Evolutionary conservation across 225 moss, liverwort and hornwort species (phyloP), one percentile per base, ranked within the genome.

Genomic region (Lunularia cruciata): DNA sequence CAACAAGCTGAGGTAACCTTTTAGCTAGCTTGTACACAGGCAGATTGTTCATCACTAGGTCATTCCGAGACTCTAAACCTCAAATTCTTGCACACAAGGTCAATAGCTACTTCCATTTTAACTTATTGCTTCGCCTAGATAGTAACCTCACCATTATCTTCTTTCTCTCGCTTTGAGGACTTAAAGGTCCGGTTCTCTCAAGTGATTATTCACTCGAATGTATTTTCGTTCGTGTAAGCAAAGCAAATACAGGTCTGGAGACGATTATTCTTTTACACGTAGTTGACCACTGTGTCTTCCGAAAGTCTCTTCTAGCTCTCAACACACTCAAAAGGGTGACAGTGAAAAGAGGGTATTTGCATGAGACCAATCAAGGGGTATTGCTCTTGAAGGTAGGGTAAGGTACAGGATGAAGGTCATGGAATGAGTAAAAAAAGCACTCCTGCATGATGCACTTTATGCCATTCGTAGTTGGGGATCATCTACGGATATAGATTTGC

Each of bases 11-110:
- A 61, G 38, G 61, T 61, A 61, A 61, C 23, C 60, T 20, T 19
- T 23, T 55, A 55, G 55, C 34, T 36, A 60, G 60, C 60, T 60
- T 60, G 60, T 60, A 61, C 61, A 40, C 61, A 61, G 36, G 61
- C 39, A 61, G 61, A 40, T 61, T 61, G 25, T 39, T 61, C 23
- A 42, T 61, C 61, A 20, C 22, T 61, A 61, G 61, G 37, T 11
- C 39, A 61, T 38, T 22, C 36, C 38, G 25, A 38, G 61, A 28
- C 15, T 61, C 39, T 61, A 61, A 25, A 40, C 25, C 31, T 5
- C 39, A 40, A 3, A 39, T 25, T 61, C 59, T 35, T 59, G 59
- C 59, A 59, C 35, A 20, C n/a, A 59, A 35, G 3, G 20, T 26
- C n/a, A 9, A 39, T 40, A 54, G 1, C 54, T 54, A 54, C 28